phyloP scores from a whole-genome alignment of 805 yeast species.

The Wickerhamiella allomyrinae region DNA sequence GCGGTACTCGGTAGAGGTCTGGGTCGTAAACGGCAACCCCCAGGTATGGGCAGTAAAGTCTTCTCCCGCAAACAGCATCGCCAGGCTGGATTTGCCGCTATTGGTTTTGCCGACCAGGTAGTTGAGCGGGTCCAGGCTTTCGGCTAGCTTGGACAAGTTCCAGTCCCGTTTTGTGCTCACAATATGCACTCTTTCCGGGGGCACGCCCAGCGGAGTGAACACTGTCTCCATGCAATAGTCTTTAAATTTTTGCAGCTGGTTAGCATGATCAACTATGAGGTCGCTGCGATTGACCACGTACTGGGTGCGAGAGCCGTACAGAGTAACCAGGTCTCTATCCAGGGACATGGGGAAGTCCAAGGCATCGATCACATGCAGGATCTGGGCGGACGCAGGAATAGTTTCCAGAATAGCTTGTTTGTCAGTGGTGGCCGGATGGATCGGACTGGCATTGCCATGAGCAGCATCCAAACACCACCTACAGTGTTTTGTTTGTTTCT shows the following conservation, averaged over 20 bases:
- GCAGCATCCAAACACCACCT: constrained; percentile 4
- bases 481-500: constrained; percentile 2
- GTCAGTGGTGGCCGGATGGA: constrained; percentile 6
- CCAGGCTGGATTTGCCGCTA: constrained; percentile 71
- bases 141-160: constrained; percentile 32
- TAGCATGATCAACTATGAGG: constrained; percentile 25
- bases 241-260: constrained; percentile 18
- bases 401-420: constrained; percentile 13
- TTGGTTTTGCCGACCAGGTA: constrained; percentile 74
- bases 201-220: constrained; percentile 22
- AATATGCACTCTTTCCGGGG: constrained; percentile 31
- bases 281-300: constrained; percentile 32
- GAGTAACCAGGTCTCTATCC: no score
- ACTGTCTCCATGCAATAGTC: constrained; percentile 25
- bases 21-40: constrained; percentile 58
- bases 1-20: constrained; percentile 32
- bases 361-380: constrained; percentile 51
- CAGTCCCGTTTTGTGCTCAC: constrained; percentile 41
- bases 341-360: constrained; percentile 48
- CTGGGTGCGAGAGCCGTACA: constrained; percentile 9
- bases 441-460: constrained; percentile 2
- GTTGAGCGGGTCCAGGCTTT: constrained; percentile 24
- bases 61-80: constrained; percentile 47
- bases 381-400: constrained; percentile 33
- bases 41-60: constrained; percentile 28